A percentile compares a stretch with the other conserved stretches of the same genome.
phyloP scores from a whole-genome alignment of 176 grass and related monocot species.

The barley (Hordeum vulgare) region MorexV3_pseudomolecules_assembly NC_058522.1:504763005-504763504 shows the following conservation, averaged over 20 bases:
- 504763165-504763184: background rate
- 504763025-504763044: no score
- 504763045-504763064: no score
- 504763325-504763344: background rate
- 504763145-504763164: background rate
- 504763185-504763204: background rate
- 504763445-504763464: constrained; percentile 84
- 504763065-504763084: background rate
- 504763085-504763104: background rate
- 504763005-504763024: no score
- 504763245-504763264: constrained; percentile 3
- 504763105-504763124: background rate
- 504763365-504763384: constrained; percentile 50
- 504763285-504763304: constrained; percentile 14
- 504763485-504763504: constrained; percentile 82
- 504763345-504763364: background rate
- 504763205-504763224: constrained; percentile 7
- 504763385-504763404: constrained; percentile 88
- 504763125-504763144: background rate
- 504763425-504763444: constrained; percentile 79
- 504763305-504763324: constrained; percentile 15
- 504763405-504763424: constrained; percentile 85
- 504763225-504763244: background rate
- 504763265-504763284: constrained; percentile 35
- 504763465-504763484: constrained; percentile 59